Percentiles rank a stretch among this genome's conserved stretches.
These are phyloP conservation scores for Pilatotrama ljubarskyi DNA, from an alignment of 768 basidiomycete species.

Conservation along the genomic window DNA sequence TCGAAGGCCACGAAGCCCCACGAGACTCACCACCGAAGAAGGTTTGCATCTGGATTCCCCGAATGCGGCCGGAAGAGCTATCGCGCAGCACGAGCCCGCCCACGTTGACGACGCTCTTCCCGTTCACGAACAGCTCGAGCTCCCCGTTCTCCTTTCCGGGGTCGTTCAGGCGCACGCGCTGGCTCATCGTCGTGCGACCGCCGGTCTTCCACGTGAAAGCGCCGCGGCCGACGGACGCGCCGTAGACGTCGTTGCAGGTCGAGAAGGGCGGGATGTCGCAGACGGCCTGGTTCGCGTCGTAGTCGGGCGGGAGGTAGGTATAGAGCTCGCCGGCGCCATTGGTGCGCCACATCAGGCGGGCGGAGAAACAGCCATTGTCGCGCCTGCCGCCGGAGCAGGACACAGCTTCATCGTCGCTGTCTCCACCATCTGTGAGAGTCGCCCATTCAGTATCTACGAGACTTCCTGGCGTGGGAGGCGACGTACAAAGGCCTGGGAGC, in stretches of 20 bases:
- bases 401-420: slow-evolving; percentile 48
- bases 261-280: slow-evolving; percentile 52
- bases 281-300: slow-evolving; percentile 48
- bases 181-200: slow-evolving; percentile 61
- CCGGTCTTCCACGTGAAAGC: slow-evolving; percentile 64
- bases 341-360: slow-evolving; percentile 71
- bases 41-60: slow-evolving; percentile 77
- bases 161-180: slow-evolving; percentile 76
- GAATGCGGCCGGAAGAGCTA: slow-evolving; percentile 49
- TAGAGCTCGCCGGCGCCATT: slow-evolving; percentile 44
- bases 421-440: slow-evolving; percentile 52
- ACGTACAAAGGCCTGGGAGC: slow-evolving; percentile 68
- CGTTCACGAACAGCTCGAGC: slow-evolving; percentile 64
- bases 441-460: neutral
- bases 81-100: slow-evolving; percentile 55
- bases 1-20: neutral
- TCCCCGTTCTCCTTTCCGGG: slow-evolving; percentile 69
- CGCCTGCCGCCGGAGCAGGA: slow-evolving; percentile 70
- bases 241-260: slow-evolving; percentile 62
- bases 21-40: slow-evolving; percentile 66
- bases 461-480: neutral
- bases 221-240: slow-evolving; percentile 69
- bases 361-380: slow-evolving; percentile 59
- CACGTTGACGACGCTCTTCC: slow-evolving; percentile 61
- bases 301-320: slow-evolving; percentile 48